A percentile compares a stretch with the other conserved stretches of the same genome.
Conservation (phyloP, 2,329 filamentous ascomycete species). For the Arthrobotrys sphaeroides region DNA sequence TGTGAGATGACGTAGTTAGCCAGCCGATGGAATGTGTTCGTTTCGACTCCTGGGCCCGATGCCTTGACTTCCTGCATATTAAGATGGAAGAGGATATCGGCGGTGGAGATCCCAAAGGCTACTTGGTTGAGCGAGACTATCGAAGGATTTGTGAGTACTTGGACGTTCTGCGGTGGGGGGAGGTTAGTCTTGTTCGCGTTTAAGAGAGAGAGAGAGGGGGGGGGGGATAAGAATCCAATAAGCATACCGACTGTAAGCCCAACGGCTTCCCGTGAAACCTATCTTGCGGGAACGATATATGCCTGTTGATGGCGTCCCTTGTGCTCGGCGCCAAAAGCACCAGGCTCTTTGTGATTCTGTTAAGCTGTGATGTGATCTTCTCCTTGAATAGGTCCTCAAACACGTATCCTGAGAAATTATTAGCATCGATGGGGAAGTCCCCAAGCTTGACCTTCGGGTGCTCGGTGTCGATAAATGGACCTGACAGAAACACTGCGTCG, state of each 20-base stretch:
- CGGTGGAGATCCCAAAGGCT: constrained; percentile 80
- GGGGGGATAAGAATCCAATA: too few relatives aligned
- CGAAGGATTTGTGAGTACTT: constrained; percentile 74
- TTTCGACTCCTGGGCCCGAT: constrained; percentile 64
- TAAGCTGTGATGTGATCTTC: constrained; percentile 77
- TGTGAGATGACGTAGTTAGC: constrained; percentile 85
- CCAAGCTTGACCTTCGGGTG: constrained; percentile 85
- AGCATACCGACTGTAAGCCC: constrained; percentile 51
- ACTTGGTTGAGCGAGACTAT: constrained; percentile 88
- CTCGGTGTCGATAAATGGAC: constrained; percentile 90
- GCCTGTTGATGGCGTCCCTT: constrained; percentile 80
- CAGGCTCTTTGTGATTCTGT: constrained; percentile 74
- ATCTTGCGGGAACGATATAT: constrained; percentile 82
- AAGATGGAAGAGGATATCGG: constrained; percentile 85
- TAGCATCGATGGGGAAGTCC: constrained; percentile 78
- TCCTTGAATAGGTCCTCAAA: constrained; percentile 84
- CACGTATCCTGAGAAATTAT: constrained; percentile 71
- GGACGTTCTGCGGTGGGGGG: constrained; percentile 55
- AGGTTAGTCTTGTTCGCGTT: too few relatives aligned
- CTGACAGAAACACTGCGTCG: constrained; percentile 80
- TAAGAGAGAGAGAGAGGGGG: too few relatives aligned
- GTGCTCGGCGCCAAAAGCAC: constrained; percentile 72
- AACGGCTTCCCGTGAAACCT: constrained; percentile 44
- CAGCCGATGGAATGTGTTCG: constrained; percentile 75
- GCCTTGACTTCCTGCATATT: constrained; percentile 73